Base-by-base conservation (phyloP, 2,329 filamentous ascomycete species). In the Monilinia vaccinii-corymbosi region DNA sequence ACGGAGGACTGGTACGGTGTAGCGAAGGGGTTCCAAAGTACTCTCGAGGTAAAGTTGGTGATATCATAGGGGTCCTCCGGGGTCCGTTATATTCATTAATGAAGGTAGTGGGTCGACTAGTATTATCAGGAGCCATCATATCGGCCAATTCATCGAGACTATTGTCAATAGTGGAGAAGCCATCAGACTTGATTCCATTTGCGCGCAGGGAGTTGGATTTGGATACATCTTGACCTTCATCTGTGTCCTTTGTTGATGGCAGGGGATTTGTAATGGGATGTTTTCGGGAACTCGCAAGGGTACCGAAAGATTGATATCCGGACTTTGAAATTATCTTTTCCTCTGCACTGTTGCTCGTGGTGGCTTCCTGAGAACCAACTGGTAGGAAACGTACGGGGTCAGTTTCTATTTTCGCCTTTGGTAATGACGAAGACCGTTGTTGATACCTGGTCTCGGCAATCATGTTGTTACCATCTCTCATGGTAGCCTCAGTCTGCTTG, bases 31-130 rank as follows among this genome's bases (percentile, higher is more conserved):
- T 28, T 21, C 25, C 52, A 23, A 60, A 47, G 11, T 63, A 34
- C 16, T 62, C 60, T 11, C 61, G 61, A 10, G 66, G 63, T 28
- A 65, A 32, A 4, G 65, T 66, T 44, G 66, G 64, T 9, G 66
- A 65, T 31, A 61, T 48, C 62, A 65, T 63, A 28, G 63, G 47
- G 11, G 55, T 65, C 28, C 61, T 65, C 38, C 61, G 53, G 6
- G 48, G 44, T 11, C 60, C 49, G 11, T 53, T 47, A 31, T 56
- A n/a, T n/a, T 13, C 25, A 25, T 57, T 21, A 7, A 5, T 31
- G 44, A 57, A 55, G 25, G 59, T 60, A 11, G 53, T 57, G 11
- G 47, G 44, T 32, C 32, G 28, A 52, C 53, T 60, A 45, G 61
- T n/a, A 11, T 49, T 60, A 50, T 64, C 60, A 21, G 60, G 47